Conservation (phyloP, 2,329 filamentous ascomycete species). For the Didymella exigua region DNA sequence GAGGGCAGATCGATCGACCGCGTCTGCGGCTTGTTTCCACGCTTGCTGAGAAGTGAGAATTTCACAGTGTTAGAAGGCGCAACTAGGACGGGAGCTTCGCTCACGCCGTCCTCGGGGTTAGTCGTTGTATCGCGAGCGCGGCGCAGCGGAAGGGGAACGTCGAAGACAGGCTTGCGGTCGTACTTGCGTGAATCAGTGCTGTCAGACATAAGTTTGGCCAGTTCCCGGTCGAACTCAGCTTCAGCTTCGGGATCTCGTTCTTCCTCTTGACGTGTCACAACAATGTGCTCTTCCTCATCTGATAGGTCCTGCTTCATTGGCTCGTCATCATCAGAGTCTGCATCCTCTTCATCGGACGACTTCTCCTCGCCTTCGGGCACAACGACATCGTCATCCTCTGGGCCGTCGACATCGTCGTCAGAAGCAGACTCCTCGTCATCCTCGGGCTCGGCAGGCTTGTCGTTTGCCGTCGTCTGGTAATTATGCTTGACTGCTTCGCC, state of each 20-base stretch:
- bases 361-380: conserved; percentile 59
- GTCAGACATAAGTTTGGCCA: conserved; percentile 98
- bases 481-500: conserved; percentile 88
- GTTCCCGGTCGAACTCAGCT: conserved; percentile 96
- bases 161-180: conserved; percentile 91
- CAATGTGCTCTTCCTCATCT: conserved; percentile 83
- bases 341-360: conserved; percentile 59
- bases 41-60: conserved; percentile 94
- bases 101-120: conserved; percentile 49
- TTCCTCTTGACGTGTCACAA: conserved; percentile 90
- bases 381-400: conserved; percentile 51
- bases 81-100: conserved; percentile 48
- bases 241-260: conserved; percentile 91
- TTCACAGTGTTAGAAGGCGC: conserved; percentile 74
- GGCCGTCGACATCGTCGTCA: conserved; percentile 70
- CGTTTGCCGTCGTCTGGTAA: conserved; percentile 77
- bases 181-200: conserved; percentile 95
- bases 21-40: conserved; percentile 94
- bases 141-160: conserved; percentile 95
- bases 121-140: conserved; percentile 64
- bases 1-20: conserved; percentile 87
- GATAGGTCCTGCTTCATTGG: conserved; percentile 60
- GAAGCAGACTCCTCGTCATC: conserved; percentile 74
- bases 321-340: conserved; percentile 57
- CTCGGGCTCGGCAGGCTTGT: conserved; percentile 72